A percentile compares a stretch with the other conserved stretches of the same genome.
Conservation (phyloP, 2,329 filamentous ascomycete genomes). For the Fusarium xyrophilum region DNA sequence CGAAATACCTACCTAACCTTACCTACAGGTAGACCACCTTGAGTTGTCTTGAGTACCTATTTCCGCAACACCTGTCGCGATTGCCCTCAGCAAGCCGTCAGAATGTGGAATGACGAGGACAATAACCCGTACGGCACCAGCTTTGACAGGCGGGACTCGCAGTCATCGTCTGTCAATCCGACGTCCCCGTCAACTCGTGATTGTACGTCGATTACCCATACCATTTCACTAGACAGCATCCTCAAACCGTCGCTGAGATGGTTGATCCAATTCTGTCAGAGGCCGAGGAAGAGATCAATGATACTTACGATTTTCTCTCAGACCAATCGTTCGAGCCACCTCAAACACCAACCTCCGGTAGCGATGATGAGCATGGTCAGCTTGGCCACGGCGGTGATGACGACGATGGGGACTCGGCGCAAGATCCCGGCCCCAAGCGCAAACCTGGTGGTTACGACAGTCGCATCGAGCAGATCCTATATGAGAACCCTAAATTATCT, state of each 20-base stretch:
- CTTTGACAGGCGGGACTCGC: slow-evolving; percentile 86
- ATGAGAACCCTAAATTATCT: slow-evolving; percentile 88
- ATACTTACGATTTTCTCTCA: slow-evolving; percentile 28
- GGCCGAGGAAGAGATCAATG: slow-evolving; percentile 2
- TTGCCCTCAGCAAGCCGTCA: slow-evolving; percentile 29
- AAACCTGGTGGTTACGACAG: slow-evolving; percentile 93
- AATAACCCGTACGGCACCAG: slow-evolving; percentile 95
- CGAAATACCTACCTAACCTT: slow-evolving; percentile 5
- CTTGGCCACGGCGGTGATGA: slow-evolving; percentile 51
- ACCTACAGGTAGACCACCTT: not conserved
- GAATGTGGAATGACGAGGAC: slow-evolving; percentile 98
- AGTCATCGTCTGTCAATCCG: slow-evolving; percentile 71
- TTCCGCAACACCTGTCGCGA: slow-evolving; percentile 10
- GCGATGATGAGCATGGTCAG: slow-evolving; percentile 62
- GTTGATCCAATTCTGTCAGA: not conserved
- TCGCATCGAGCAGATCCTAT: slow-evolving; percentile 95
- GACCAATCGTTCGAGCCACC: slow-evolving; percentile 65
- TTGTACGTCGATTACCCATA: slow-evolving; percentile 56
- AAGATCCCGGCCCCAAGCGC: slow-evolving; percentile 59
- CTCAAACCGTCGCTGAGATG: not conserved
- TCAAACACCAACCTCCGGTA: slow-evolving; percentile 74
- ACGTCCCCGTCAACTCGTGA: slow-evolving; percentile 65
- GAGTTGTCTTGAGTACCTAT: not conserved
- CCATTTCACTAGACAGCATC: not conserved
- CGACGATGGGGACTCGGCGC: slow-evolving; percentile 54